Conservation (phyloP, 202 grass and related monocot species). For the Carex sylvatica region DNA sequence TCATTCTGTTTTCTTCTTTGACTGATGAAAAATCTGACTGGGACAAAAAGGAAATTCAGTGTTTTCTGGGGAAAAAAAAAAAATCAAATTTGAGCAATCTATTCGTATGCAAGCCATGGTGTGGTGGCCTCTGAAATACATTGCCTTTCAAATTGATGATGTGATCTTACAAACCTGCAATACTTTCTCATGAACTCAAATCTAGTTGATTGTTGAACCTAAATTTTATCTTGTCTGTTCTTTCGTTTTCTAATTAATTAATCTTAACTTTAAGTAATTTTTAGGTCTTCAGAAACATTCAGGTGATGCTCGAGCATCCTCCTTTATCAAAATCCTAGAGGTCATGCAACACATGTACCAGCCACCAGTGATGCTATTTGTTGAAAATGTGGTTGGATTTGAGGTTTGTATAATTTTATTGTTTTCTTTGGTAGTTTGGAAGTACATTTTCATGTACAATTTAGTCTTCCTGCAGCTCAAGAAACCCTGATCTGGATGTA, state of each 20-base stretch:
- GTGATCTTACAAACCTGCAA: neutral
- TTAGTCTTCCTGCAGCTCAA: neutral
- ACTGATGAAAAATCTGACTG: neutral
- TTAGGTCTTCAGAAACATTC: constrained; percentile 94
- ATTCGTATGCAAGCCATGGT: neutral
- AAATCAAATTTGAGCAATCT: neutral
- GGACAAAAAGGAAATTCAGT: neutral
- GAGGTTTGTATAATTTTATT: constrained; percentile 52
- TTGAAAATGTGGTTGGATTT: constrained; percentile 95
- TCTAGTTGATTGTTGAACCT: neutral
- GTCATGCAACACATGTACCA: constrained; percentile 66
- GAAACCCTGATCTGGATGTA: neutral
- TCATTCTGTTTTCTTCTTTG: neutral
- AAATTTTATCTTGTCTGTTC: neutral
- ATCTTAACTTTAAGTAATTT: constrained; percentile 18
- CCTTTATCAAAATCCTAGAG: constrained; percentile 90
- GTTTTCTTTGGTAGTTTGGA: neutral
- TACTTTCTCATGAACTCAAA: neutral
- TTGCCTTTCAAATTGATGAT: neutral
- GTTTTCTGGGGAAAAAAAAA: neutral
- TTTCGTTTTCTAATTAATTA: neutral
- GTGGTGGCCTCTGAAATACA: neutral
- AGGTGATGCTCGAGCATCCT: constrained; percentile 87
- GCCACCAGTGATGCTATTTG: constrained; percentile 79
- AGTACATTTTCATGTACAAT: neutral